phyloP scores from a whole-genome alignment of 257 asterid genomes.

The Solanum megistacrolobum region DNA sequence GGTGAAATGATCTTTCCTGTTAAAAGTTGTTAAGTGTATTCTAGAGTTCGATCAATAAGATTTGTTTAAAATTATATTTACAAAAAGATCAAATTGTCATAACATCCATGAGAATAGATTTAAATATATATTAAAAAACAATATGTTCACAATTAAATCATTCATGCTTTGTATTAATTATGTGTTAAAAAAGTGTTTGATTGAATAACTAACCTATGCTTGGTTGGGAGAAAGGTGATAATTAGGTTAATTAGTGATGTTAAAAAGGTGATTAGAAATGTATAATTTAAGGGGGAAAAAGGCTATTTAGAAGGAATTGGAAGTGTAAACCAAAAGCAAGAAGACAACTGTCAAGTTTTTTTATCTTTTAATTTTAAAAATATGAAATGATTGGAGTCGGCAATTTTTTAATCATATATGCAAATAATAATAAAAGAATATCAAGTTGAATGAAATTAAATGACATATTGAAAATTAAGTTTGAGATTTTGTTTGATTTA shows the following conservation, averaged over 20 bases:
- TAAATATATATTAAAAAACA: background rate
- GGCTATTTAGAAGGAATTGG: background rate
- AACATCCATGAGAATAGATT: rapidly evolving
- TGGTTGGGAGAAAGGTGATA: background rate
- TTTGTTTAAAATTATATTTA: background rate
- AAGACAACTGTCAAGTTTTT: background rate
- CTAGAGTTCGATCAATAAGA: background rate
- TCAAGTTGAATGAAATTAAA: background rate
- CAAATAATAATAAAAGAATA: background rate
- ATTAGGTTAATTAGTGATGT: background rate
- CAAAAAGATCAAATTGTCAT: background rate
- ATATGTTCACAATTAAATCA: background rate
- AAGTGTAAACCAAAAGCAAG: constrained; percentile 3
- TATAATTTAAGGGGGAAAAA: background rate
- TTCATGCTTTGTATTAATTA: background rate
- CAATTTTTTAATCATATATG: background rate
- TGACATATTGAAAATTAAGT: background rate
- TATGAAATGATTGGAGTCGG: background rate
- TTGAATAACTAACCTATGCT: background rate
- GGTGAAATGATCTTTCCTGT: no score
- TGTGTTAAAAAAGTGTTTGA: background rate
- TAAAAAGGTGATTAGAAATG: background rate
- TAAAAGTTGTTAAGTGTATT: no score
- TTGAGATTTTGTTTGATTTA: background rate
- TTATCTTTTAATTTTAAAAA: background rate